These are phyloP conservation scores for Botrytis fragariae DNA, from an alignment of 2,329 filamentous ascomycete genomes.

Conservation along the genomic window DNA sequence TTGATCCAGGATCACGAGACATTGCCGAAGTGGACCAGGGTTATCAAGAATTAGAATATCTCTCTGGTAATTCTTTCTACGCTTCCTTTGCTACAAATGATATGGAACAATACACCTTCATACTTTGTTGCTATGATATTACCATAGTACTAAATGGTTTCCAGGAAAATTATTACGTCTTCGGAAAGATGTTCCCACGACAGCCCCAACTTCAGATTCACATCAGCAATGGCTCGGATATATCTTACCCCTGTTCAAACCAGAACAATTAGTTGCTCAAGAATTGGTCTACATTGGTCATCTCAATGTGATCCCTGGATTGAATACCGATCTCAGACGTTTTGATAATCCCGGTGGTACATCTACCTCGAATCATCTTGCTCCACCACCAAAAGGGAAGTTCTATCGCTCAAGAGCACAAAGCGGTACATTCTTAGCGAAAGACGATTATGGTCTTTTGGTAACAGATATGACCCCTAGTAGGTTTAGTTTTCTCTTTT, in stretches of 20 bases:
- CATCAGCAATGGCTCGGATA: constrained; percentile 49
- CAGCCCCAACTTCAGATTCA: constrained; percentile 43
- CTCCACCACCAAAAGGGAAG: constrained; percentile 2
- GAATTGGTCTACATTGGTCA: constrained; percentile 50
- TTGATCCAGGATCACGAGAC: constrained; percentile 32
- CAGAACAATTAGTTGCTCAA: constrained; percentile 55
- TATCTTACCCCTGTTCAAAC: constrained; percentile 55
- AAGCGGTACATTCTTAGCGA: constrained; percentile 49
- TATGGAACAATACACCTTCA: neutral
- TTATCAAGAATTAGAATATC: constrained; percentile 24
- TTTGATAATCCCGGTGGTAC: constrained; percentile 24
- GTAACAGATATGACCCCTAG: constrained; percentile 69
- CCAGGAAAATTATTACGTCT: constrained; percentile 57
- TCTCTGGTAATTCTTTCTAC: neutral
- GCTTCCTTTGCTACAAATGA: neutral
- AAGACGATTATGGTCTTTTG: constrained; percentile 63
- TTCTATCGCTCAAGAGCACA: constrained; percentile 47
- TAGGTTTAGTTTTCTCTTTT: constrained; percentile 23
- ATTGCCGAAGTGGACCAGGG: constrained; percentile 6
- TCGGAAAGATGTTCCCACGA: constrained; percentile 54
- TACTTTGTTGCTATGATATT: neutral
- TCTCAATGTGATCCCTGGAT: constrained; percentile 42
- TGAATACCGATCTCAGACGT: constrained; percentile 54
- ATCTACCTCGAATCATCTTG: constrained; percentile 12
- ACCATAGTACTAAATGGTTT: constrained; percentile 16